These are phyloP conservation scores for Dothiorella sarmentorum DNA, from an alignment of 2,329 filamentous ascomycete genomes.

Conservation along the genomic window DNA sequence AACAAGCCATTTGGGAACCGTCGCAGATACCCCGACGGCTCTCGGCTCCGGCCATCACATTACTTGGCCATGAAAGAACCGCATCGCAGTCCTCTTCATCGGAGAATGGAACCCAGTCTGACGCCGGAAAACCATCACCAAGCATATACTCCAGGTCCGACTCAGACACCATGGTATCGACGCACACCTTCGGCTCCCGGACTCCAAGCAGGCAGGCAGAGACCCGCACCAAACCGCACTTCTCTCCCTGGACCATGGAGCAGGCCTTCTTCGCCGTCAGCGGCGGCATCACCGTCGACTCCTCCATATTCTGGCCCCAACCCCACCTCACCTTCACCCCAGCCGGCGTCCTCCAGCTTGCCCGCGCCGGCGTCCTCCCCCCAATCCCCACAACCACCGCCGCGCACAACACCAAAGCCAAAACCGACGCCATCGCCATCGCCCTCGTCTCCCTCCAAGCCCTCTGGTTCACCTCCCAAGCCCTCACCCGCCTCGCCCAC, in stretches of 20 bases:
- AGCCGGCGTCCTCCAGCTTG: conserved; percentile 21
- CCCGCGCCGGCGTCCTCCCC: conserved; percentile 22
- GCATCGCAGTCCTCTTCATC: neutral
- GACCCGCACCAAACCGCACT: neutral
- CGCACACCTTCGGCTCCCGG: neutral
- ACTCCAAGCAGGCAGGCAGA: neutral
- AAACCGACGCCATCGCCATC: conserved; percentile 24
- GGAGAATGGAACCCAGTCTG: neutral
- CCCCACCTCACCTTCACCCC: conserved; percentile 23
- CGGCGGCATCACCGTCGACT: conserved; percentile 24
- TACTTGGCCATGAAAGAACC: neutral
- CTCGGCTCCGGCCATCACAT: neutral
- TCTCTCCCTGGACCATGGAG: conserved; percentile 11
- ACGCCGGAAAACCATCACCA: neutral
- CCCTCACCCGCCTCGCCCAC: conserved; percentile 30
- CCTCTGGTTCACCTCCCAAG: conserved; percentile 39
- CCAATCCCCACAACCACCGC: neutral
- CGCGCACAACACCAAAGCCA: conserved; percentile 24
- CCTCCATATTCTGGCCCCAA: conserved; percentile 16
- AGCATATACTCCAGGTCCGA: conserved; percentile 1
- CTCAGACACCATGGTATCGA: conserved; percentile 7
- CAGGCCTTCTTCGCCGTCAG: conserved; percentile 25
- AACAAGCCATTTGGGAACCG: neutral
- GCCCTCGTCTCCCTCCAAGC: conserved; percentile 38
- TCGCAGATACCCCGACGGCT: neutral